Base-by-base conservation (phyloP, 1,284 basidiomycete genomes). In the Apiotrichum mycotoxinovorans region DNA sequence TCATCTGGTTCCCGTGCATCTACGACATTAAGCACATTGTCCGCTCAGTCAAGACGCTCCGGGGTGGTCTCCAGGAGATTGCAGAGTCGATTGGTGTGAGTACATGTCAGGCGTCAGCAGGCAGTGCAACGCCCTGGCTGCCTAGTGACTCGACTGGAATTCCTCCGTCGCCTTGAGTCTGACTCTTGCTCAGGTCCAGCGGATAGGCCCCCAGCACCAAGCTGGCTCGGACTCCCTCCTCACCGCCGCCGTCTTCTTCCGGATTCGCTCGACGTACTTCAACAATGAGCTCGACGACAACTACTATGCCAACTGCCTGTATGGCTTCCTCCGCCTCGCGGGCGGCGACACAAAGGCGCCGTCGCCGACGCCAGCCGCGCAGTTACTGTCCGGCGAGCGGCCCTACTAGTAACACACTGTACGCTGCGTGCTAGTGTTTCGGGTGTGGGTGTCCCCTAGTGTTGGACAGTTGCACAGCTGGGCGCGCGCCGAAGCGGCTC, bases 11-110 rank as follows among this genome's bases (percentile, higher is more conserved):
- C 78, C 95, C 95, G 0, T 88, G 87, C 57, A 87, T 97, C 57
- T 98, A 96, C 76, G 95, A 99, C 76, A 92, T 98, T 82, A 98
- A 98, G 79, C 94, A 89, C 78, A 85, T 99, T 73, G 92, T 96
- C 85, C 86, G 92, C 52, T 74, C 84, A 80, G 76, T 89, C 82
- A 95, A 95, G 76, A 85, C 85, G 38, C 81, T 97, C 66, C 92
- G 95, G 73, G 95, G 94, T 20, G 92, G 94, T 5, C 78, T 99
- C 57, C 92, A 98, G 76, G 93, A 98, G 66, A 89, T 98, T 26
- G 94, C 95, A 42, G 93, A 98, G 92, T 75, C 85, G 89, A 51
- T 90, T 87, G 72, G 92, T 87, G 77, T 72, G 79, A 74, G 66
- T 66, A 1, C 4, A 23, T 8, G 12, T 15, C n/a, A n/a, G n/a